These are phyloP conservation scores for Pseudognaphalium luteoalbum DNA, from an alignment of 129 eudicot genomes.

Conservation along the genomic window DNA sequence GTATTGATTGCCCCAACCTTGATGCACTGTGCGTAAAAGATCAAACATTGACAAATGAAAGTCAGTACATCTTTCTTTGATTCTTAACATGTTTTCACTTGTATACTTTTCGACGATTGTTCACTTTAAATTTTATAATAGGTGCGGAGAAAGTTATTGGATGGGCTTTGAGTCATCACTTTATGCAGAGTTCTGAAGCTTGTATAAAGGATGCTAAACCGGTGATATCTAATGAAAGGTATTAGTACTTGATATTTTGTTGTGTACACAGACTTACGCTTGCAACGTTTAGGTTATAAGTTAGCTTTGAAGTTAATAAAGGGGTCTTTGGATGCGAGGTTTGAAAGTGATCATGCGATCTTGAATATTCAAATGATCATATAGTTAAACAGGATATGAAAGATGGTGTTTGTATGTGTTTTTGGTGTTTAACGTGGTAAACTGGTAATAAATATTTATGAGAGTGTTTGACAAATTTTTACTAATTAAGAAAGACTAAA, in stretches of 20 bases:
- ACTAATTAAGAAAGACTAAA: too few species aligned
- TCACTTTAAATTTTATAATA: conserved; percentile 25
- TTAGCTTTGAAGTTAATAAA: too few species aligned
- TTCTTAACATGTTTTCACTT: background rate
- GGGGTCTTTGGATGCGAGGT: too few species aligned
- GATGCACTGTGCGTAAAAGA: conserved; percentile 72
- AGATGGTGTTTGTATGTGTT: too few species aligned
- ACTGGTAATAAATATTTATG: too few species aligned
- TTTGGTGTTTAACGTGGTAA: too few species aligned
- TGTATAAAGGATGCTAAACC: conserved; percentile 55
- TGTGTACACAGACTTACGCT: background rate
- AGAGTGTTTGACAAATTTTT: too few species aligned
- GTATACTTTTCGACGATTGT: background rate
- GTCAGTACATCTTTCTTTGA: conserved; percentile 34
- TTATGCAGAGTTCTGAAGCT: conserved; percentile 68
- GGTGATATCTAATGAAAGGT: conserved; percentile 80
- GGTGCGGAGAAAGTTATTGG: conserved; percentile 85
- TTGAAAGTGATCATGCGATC: too few species aligned
- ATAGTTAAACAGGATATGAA: too few species aligned
- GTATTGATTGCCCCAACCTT: conserved; percentile 70
- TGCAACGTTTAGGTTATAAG: background rate
- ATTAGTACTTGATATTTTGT: background rate
- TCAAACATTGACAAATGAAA: conserved; percentile 82
- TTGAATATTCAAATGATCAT: too few species aligned
- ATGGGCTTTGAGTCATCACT: conserved; percentile 93